Conservation (phyloP, 495 filamentous ascomycete genomes). For the Penicillium cinerascens region DNA sequence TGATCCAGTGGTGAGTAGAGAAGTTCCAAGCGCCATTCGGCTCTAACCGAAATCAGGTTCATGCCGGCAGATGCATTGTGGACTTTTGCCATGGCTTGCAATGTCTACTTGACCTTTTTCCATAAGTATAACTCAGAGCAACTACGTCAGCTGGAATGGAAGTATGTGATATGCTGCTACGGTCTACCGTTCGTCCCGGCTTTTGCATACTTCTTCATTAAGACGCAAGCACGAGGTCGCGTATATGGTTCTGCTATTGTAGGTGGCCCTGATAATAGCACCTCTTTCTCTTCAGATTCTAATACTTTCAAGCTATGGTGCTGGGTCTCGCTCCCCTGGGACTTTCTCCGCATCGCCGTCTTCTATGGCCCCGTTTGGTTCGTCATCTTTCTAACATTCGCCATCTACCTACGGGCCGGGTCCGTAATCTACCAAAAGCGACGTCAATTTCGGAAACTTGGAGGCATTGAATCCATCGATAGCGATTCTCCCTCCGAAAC, state of each 20-base stretch:
- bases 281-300: not conserved
- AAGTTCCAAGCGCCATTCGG: not conserved
- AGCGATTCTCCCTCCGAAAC: slow-evolving; percentile 1
- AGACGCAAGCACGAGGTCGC: slow-evolving; percentile 40
- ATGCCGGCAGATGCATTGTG: slow-evolving; percentile 72
- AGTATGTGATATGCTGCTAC: slow-evolving; percentile 70
- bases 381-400: slow-evolving; percentile 62
- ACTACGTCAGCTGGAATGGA: slow-evolving; percentile 66
- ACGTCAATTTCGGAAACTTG: slow-evolving; percentile 41
- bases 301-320: slow-evolving; percentile 64
- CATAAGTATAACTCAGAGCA: slow-evolving; percentile 64
- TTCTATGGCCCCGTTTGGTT: slow-evolving; percentile 91
- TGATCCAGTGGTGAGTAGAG: slow-evolving; percentile 63
- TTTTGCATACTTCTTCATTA: slow-evolving; percentile 63
- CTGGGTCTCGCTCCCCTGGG: slow-evolving; percentile 68
- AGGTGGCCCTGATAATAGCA: slow-evolving; percentile 7
- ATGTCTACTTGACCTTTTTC: slow-evolving; percentile 86
- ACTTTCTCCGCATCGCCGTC: slow-evolving; percentile 67
- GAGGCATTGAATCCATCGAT: slow-evolving; percentile 36
- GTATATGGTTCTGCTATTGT: slow-evolving; percentile 75
- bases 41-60: slow-evolving; percentile 51
- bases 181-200: slow-evolving; percentile 72
- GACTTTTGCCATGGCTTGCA: slow-evolving; percentile 83
- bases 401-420: slow-evolving; percentile 72
- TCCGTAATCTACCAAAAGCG: slow-evolving; percentile 61